Evolutionary conservation across 2,329 filamentous ascomycete species (phyloP).

Genomic region (Cordyceps sp.): DNA sequence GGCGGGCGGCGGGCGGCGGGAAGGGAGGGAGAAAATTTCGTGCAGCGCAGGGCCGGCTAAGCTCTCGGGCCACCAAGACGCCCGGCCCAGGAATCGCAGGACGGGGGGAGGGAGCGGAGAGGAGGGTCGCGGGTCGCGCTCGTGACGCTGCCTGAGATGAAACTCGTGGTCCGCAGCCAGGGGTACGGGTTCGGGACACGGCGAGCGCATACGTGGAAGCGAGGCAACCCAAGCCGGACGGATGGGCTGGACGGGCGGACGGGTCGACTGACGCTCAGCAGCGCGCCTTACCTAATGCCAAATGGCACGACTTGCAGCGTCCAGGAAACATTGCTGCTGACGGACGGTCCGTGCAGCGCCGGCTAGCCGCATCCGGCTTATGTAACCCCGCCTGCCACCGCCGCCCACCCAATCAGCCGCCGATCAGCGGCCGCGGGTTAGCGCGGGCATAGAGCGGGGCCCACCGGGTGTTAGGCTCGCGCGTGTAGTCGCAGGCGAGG

Average conservation of each 20-base stretch:
- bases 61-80: conserved; percentile 4
- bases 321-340: no score
- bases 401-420: background rate
- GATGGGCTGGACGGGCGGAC: no score
- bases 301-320: no score
- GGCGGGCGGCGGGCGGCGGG: no score
- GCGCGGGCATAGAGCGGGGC: background rate
- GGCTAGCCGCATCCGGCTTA: conserved; percentile 1
- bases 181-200: conserved; percentile 2
- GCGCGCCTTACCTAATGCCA: conserved; percentile 16
- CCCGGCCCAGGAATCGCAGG: conserved; percentile 2
- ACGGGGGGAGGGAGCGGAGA: conserved; percentile 1
- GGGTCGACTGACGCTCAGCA: conserved; percentile 1
- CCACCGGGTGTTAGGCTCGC: background rate
- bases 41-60: conserved; percentile 6
- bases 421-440: background rate
- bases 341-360: no score
- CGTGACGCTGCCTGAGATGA: conserved; percentile 3
- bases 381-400: no score
- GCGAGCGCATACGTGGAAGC: conserved; percentile 6
- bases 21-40: conserved; percentile 16
- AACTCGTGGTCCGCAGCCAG: conserved; percentile 4
- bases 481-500: no score
- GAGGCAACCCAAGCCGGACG: conserved; percentile 6
- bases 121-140: conserved; percentile 2